Evolutionary conservation across 208 protist species (phyloP).

Genomic region (Crithidia fasciculata): DNA sequence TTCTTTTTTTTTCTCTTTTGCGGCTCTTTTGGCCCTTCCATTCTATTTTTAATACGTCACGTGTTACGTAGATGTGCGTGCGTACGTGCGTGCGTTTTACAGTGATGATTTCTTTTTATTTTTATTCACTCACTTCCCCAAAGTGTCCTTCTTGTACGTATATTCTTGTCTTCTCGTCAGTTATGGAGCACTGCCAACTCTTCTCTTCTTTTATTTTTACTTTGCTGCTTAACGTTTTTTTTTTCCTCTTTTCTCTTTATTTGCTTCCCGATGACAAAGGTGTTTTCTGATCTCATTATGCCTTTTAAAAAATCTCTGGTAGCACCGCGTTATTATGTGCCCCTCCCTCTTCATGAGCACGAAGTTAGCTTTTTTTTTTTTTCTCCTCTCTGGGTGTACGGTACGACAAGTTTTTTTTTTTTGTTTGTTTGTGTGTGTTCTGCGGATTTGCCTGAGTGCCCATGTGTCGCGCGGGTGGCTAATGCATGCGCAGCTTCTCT

Average conservation of each 20-base stretch:
- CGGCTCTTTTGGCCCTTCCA: not conserved
- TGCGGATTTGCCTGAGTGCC: no score
- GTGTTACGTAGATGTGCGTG: not conserved
- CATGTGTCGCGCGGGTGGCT: no score
- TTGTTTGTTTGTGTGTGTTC: no score
- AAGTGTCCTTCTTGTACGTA: not conserved
- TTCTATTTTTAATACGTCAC: not conserved
- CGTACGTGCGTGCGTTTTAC: not conserved
- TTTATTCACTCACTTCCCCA: not conserved
- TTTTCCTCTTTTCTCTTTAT: not conserved
- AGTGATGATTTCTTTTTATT: not conserved
- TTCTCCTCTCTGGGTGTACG: no score
- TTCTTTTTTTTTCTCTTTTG: conserved; percentile 1
- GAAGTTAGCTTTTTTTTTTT: no score
- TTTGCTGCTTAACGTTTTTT: not conserved
- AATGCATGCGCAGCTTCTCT: no score
- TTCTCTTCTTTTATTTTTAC: not conserved
- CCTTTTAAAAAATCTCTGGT: no score
- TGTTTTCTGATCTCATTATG: no score
- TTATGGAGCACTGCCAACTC: not conserved
- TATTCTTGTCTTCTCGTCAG: not conserved
- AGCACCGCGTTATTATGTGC: no score
- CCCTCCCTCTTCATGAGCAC: no score
- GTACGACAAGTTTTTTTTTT: no score
- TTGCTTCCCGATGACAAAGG: no score